Evolutionary conservation across 768 basidiomycete genomes (phyloP).

Genomic region (Agrocybe chaxingu): DNA sequence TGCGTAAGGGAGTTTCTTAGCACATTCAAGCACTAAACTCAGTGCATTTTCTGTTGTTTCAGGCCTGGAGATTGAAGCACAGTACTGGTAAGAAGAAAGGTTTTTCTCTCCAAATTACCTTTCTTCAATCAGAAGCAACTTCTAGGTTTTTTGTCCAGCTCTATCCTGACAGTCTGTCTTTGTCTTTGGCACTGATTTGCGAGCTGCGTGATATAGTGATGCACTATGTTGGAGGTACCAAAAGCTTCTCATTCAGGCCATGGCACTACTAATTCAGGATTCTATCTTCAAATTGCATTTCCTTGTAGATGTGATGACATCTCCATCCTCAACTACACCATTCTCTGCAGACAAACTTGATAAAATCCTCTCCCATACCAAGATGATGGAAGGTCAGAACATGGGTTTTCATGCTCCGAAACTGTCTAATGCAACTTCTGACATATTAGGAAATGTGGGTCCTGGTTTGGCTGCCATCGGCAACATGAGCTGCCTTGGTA

Average conservation of each 20-base stretch:
- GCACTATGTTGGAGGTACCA: constrained; percentile 33
- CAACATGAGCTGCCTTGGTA: no score
- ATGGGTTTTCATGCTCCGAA: no score
- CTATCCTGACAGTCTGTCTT: constrained; percentile 26
- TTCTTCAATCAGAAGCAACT: background rate
- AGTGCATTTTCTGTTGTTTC: background rate
- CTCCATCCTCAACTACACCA: constrained; percentile 35
- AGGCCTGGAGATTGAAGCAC: constrained; percentile 37
- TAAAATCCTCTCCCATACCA: constrained; percentile 30
- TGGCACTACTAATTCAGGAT: no score
- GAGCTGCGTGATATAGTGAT: constrained; percentile 37
- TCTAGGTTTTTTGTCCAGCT: constrained; percentile 33
- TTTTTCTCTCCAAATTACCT: background rate
- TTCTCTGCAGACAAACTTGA: constrained; percentile 33
- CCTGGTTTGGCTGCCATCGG: no score
- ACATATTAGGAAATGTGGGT: no score
- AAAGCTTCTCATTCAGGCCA: background rate
- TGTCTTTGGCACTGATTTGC: constrained; percentile 23
- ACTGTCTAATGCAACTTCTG: no score
- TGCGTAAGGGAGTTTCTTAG: constrained; percentile 28
- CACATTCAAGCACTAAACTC: background rate
- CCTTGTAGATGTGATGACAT: constrained; percentile 35
- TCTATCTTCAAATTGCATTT: background rate
- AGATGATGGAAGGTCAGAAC: constrained; percentile 31
- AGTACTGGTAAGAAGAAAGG: constrained; percentile 33